Evolutionary conservation across 768 basidiomycete genomes (phyloP).

Genomic region (Macrolepiota dolichaula): DNA sequence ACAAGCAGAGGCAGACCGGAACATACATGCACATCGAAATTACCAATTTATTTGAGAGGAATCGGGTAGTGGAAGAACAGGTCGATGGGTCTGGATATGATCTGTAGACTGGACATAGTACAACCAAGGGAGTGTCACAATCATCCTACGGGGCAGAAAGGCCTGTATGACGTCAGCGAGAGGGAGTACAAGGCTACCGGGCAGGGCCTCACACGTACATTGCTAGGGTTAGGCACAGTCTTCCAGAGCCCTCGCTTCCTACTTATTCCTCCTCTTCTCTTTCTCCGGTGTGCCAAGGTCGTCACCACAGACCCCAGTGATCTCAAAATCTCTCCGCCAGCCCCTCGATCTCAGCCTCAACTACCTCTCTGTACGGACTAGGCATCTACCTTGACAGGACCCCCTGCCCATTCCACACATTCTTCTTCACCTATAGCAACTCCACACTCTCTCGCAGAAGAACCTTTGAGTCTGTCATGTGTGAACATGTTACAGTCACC

Average conservation of each 20-base stretch:
- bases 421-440: no score
- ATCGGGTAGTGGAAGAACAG: slow-evolving; percentile 85
- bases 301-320: slow-evolving; percentile 23
- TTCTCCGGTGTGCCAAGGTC: slow-evolving; percentile 12
- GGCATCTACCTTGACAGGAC: no score
- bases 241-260: slow-evolving; percentile 45
- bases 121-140: slow-evolving; percentile 83
- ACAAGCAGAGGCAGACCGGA: background rate
- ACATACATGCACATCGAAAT: slow-evolving; percentile 60
- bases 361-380: no score
- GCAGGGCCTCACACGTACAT: slow-evolving; percentile 51
- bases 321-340: no score
- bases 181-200: background rate
- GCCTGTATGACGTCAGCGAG: slow-evolving; percentile 43
- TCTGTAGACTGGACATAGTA: slow-evolving; percentile 73
- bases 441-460: no score
- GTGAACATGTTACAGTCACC: no score
- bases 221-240: slow-evolving; percentile 68
- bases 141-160: slow-evolving; percentile 47
- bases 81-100: slow-evolving; percentile 59
- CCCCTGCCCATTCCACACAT: no score
- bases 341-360: no score
- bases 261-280: slow-evolving; percentile 19
- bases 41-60: slow-evolving; percentile 56
- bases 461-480: no score